Percentiles rank a stretch among this genome's conserved stretches.
Conservation (phyloP, 345 rosid species). For the Pugionium cornutum region DNA sequence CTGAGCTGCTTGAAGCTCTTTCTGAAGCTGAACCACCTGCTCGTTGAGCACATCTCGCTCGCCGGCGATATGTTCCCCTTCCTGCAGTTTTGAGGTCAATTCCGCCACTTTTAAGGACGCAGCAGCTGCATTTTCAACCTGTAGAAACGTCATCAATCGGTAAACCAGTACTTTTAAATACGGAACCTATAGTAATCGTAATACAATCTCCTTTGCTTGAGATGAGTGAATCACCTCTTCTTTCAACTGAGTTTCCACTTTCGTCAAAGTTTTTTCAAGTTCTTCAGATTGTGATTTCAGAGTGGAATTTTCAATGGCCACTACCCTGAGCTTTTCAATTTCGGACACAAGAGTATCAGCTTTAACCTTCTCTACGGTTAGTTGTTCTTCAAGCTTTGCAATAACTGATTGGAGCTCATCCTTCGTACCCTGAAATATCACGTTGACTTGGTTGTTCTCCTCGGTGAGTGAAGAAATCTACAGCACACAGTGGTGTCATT, state of each 20-base stretch:
- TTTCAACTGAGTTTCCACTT: conserved; percentile 52
- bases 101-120: conserved; percentile 42
- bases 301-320: conserved; percentile 52
- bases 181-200: not conserved
- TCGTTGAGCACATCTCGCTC: conserved; percentile 50
- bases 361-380: conserved; percentile 51
- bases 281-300: conserved; percentile 65
- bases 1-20: conserved; percentile 54
- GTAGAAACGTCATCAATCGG: conserved; percentile 17
- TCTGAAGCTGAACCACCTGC: conserved; percentile 55
- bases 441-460: conserved; percentile 68
- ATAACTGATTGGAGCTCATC: conserved; percentile 70
- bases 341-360: conserved; percentile 53
- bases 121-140: conserved; percentile 49
- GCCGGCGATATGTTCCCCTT: conserved; percentile 39
- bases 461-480: conserved; percentile 76
- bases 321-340: conserved; percentile 57
- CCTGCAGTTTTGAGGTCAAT: conserved; percentile 52
- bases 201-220: not conserved
- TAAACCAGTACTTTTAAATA: not conserved
- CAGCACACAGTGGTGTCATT: conserved; percentile 20
- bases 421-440: conserved; percentile 58
- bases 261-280: conserved; percentile 54
- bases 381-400: conserved; percentile 61
- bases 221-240: conserved; percentile 51